Conservation (phyloP, 2,329 filamentous ascomycete genomes). For the Rutstroemia sp. region DNA sequence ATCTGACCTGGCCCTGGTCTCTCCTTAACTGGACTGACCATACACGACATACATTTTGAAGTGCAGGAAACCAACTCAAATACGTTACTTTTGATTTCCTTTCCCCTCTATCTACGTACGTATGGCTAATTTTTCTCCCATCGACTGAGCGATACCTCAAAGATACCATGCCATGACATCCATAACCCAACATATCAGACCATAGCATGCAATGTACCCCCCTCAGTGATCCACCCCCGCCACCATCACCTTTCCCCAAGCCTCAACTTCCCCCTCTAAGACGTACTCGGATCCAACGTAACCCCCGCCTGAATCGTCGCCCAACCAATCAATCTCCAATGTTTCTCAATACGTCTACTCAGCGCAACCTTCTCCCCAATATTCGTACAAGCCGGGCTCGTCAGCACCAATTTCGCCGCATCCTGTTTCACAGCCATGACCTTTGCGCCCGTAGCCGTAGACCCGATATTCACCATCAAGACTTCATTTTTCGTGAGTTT, state of each 20-base stretch:
- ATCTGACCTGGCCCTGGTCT: too few relatives aligned
- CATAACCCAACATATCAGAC: too few relatives aligned
- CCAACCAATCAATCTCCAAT: slow-evolving; percentile 95
- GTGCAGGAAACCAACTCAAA: too few relatives aligned
- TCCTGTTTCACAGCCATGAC: slow-evolving; percentile 95
- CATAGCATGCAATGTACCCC: too few relatives aligned
- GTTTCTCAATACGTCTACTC: slow-evolving; percentile 95
- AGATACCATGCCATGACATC: too few relatives aligned
- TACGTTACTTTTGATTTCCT: too few relatives aligned
- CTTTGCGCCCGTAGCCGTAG: slow-evolving; percentile 94
- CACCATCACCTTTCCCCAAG: background rate
- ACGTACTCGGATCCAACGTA: slow-evolving; percentile 28
- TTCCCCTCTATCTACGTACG: too few relatives aligned
- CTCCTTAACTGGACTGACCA: too few relatives aligned
- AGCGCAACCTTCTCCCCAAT: slow-evolving; percentile 97
- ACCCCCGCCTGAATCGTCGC: slow-evolving; percentile 45
- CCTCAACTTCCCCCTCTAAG: slow-evolving; percentile 13
- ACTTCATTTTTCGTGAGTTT: slow-evolving; percentile 98
- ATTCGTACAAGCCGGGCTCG: slow-evolving; percentile 91
- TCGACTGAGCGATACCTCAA: too few relatives aligned
- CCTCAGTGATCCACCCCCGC: too few relatives aligned
- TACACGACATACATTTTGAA: too few relatives aligned
- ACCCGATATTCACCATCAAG: slow-evolving; percentile 99
- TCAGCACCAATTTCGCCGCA: slow-evolving; percentile 89
- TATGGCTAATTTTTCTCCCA: too few relatives aligned